Evolutionary conservation across 2,329 filamentous ascomycete species (phyloP), one percentile per base, ranked within the genome.

Genomic region (Microdochium bolleyi): DNA sequence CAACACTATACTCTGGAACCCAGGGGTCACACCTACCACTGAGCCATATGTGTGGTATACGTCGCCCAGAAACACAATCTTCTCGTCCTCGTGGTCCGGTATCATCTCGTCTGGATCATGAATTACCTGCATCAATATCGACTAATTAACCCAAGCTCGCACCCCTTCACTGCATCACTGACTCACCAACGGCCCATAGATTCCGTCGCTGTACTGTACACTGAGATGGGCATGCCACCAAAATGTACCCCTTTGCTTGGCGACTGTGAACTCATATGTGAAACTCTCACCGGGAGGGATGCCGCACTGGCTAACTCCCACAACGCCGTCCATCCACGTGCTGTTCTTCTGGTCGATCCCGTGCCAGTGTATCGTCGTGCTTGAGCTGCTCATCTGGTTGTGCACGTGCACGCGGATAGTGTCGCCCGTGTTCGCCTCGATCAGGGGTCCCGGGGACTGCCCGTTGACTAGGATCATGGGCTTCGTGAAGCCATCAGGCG

Each of bases 301-400:
- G 1, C 72, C 72, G 57, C 81, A 84, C 59, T 85, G 85, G 1
- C 76, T 81, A 9, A 87, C 76, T 37, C 78, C 79, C 0, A 75
- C 69, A 2, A 84, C 77, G 2, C 85, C 85, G 59, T 89, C 85
- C 81, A 87, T 85, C 56, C 80, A 76, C 21, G 75, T 82, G 0
- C 80, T 80, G 34, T 79, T 79, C 56, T 78, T 79, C 66, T 87
- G 83, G 59, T 79, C 81, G 56, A 88, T 72, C 19, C 85, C 85
- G 61, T 89, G 85, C 70, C 84, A 89, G 61, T 89, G 85, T 14
- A 88, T 71, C 49, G 77, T 76, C 2, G 84, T 82, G 52, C 63
- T 69, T 49, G 56, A 57, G 37, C 66, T 60, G 14, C 56, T 27
- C 59, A 74, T 65, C 9, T 57, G 57, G 59, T 76, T 76, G 50